Percentiles rank a stretch among this genome's conserved stretches.
Evolutionary conservation across 306 rosid genomes (phyloP).

Genomic region (Prunus mume): DNA sequence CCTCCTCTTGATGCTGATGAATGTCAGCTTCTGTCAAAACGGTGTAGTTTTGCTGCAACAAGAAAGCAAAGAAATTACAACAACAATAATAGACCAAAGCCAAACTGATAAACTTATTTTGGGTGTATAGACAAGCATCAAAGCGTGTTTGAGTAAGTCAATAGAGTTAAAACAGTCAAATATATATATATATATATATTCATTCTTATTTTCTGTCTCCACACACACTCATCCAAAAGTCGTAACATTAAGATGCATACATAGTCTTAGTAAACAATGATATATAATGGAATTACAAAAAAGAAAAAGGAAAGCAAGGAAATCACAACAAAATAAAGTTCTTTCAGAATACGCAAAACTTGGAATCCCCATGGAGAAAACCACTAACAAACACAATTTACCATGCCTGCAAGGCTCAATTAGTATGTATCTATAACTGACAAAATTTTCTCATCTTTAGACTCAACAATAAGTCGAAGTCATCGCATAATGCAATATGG

Average conservation of each 20-base stretch:
- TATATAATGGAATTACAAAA: background rate
- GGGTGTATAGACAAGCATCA: background rate
- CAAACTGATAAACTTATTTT: background rate
- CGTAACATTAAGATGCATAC: background rate
- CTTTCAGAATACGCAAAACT: background rate
- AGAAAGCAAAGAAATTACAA: conserved; percentile 1
- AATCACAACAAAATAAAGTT: background rate
- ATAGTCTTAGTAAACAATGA: background rate
- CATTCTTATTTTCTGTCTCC: background rate
- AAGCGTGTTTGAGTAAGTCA: background rate
- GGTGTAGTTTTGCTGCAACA: conserved; percentile 51
- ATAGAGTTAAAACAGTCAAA: background rate
- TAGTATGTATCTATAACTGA: background rate
- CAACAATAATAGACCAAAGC: background rate
- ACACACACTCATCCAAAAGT: background rate
- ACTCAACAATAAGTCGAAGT: background rate
- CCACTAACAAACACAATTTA: background rate
- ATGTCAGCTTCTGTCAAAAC: conserved; percentile 57
- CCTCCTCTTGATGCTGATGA: conserved; percentile 61
- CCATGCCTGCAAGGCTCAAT: background rate
- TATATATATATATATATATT: background rate
- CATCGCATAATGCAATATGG: background rate
- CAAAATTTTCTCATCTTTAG: background rate
- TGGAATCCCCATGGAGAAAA: background rate
- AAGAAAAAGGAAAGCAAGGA: background rate